These are phyloP conservation scores for Pelargonium nanum DNA, from an alignment of 345 rosid genomes.

Conservation along the genomic window DNA sequence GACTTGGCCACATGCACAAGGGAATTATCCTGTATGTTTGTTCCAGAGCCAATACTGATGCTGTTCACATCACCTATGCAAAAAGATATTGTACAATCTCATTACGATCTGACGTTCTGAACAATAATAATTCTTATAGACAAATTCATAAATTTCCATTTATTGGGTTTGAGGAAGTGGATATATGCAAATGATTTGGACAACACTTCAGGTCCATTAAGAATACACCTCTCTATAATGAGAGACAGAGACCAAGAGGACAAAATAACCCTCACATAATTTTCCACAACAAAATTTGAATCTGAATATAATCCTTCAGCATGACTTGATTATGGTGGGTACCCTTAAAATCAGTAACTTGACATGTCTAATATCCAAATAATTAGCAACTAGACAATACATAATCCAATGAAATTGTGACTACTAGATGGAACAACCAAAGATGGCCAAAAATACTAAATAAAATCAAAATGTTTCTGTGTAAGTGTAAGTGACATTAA, in stretches of 20 bases:
- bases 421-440: not conserved
- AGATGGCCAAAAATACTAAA: too few species aligned
- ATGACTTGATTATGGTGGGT: not conserved
- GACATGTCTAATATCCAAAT: not conserved
- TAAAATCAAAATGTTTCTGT: not conserved
- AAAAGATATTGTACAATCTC: not conserved
- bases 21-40: slow-evolving; percentile 95
- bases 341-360: not conserved
- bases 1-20: slow-evolving; percentile 96
- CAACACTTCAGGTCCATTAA: not conserved
- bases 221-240: not conserved
- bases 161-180: not conserved
- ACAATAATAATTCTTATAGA: not conserved
- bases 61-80: slow-evolving; percentile 76
- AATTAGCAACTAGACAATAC: not conserved
- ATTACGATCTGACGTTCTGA: not conserved
- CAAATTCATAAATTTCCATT: not conserved
- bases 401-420: not conserved
- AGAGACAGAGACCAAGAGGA: not conserved
- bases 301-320: too few species aligned
- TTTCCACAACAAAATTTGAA: too few species aligned
- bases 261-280: not conserved
- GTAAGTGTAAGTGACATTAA: too few species aligned
- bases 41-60: slow-evolving; percentile 69
- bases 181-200: not conserved